These are phyloP conservation scores for Fraxinus baroniana DNA, from an alignment of 305 asterid genomes.

Conservation along the genomic window DNA sequence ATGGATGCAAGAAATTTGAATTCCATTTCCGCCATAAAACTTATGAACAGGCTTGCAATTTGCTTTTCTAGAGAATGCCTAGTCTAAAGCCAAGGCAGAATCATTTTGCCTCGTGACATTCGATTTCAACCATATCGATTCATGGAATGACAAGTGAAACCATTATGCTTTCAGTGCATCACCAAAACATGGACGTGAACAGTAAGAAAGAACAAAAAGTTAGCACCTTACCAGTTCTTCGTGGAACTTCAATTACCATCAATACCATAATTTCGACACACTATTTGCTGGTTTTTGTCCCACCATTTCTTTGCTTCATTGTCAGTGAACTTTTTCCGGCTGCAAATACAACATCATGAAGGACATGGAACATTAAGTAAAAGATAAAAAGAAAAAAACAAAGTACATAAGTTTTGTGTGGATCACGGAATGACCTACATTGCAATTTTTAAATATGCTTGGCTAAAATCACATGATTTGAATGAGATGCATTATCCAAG, in stretches of 20 bases:
- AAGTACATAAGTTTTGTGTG: not conserved
- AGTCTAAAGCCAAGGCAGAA: not conserved
- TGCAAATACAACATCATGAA: slow-evolving; percentile 23
- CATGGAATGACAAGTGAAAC: not conserved
- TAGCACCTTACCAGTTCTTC: not conserved
- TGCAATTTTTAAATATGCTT: not conserved
- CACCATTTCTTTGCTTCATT: slow-evolving; percentile 52
- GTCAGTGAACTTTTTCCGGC: slow-evolving; percentile 41
- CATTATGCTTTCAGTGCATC: not conserved
- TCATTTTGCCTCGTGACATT: not conserved
- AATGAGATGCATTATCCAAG: not conserved
- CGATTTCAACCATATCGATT: not conserved
- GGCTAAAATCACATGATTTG: not conserved
- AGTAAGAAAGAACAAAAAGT: not conserved
- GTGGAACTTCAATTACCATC: slow-evolving; percentile 24
- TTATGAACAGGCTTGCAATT: not conserved
- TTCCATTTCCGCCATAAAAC: not conserved
- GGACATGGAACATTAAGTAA: not conserved
- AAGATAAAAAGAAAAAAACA: not conserved
- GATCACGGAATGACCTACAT: not conserved
- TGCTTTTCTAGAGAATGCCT: not conserved
- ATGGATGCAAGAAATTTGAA: not conserved
- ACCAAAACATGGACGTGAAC: not conserved
- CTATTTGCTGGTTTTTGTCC: slow-evolving; percentile 42
- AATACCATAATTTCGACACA: slow-evolving; percentile 33